Base-by-base conservation (phyloP, 1,139 yeast genomes). In the Suhomyces terraborum region DNA sequence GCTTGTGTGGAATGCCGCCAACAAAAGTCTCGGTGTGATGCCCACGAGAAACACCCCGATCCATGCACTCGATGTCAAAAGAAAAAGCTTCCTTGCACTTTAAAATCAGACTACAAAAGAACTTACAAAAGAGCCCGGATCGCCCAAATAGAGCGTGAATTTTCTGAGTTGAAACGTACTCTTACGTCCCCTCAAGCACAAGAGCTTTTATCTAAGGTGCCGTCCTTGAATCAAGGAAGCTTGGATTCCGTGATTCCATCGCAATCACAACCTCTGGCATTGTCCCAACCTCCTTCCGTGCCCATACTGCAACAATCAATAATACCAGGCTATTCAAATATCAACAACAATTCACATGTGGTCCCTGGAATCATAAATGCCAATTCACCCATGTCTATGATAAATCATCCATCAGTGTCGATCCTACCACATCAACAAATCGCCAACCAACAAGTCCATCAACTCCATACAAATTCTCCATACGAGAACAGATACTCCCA, bases 1-100 rank as follows among this genome's bases (percentile, higher is more conserved):
- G 98, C 98, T 0, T 93, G 98, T 67, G 89, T 88, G 2, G 96
- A 91, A 58, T 93, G 98, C 59, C 77, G 98, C 14, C 98, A 93
- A 62, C 98, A 93, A 59, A 93, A 93, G 64, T 62, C 93, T 19
- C 79, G 84, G 50, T 93, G 98, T 64, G 95, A 88, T 61, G 95
- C 96, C 8, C 80, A 77, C 47, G 89, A 84, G 46, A 74, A 70
- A 41, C 79, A 80, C 32, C 96, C 96, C 0, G 69, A 71, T n/a
- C 86, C 96, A 1, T 93, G 98, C 56, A 69, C 91, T 0, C 69
- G 96, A 48, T 93, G 98, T 59, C 56, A 66, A 10, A 86, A 85
- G 58, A 80, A 87, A 54, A 77, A 79, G 7, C 69, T 85, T 6
- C 69, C 71, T 14, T 93, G 98, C 60, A 77, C 83, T 28, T 64